These are phyloP conservation scores for Entophlyctis luteolus DNA, from an alignment of 192 early-diverging fungal species.

Conservation along the genomic window DNA sequence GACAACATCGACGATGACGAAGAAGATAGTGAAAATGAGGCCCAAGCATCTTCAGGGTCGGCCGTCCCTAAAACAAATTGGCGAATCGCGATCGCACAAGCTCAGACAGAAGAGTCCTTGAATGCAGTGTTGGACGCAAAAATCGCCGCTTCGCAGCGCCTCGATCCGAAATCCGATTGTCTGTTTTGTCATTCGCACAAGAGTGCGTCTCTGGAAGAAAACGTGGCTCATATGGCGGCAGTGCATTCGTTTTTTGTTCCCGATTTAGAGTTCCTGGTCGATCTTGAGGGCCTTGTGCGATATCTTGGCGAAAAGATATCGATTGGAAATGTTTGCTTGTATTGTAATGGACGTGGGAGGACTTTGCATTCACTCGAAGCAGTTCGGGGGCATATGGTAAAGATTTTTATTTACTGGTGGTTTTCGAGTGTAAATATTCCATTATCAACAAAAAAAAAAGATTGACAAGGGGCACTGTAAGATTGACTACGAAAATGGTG, in stretches of 20 bases:
- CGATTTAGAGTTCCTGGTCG: constrained; percentile 88
- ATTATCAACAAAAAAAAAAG: constrained; percentile 29
- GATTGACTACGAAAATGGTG: constrained; percentile 91
- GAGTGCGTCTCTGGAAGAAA: constrained; percentile 46
- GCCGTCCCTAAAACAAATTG: constrained; percentile 24
- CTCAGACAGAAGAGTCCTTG: constrained; percentile 62
- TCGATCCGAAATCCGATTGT: constrained; percentile 71
- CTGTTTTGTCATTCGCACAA: constrained; percentile 80
- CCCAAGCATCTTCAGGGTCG: constrained; percentile 1
- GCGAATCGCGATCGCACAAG: constrained; percentile 42
- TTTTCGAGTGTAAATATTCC: not conserved
- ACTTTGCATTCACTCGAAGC: constrained; percentile 79
- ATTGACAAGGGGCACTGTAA: constrained; percentile 92
- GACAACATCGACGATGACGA: too few species aligned
- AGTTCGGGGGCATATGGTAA: constrained; percentile 88
- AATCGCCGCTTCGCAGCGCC: constrained; percentile 61
- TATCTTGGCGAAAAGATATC: constrained; percentile 94
- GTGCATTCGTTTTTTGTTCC: constrained; percentile 95
- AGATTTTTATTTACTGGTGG: not conserved
- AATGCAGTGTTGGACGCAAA: constrained; percentile 77
- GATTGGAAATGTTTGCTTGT: constrained; percentile 91
- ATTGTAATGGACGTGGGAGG: constrained; percentile 88
- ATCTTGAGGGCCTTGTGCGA: constrained; percentile 80
- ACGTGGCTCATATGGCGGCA: constrained; percentile 88
- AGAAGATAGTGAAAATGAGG: not conserved